Percentiles rank a stretch among this genome's conserved stretches.
These are phyloP conservation scores for Boletales sp. DNA, from an alignment of 768 basidiomycete species.

Conservation along the genomic window DNA sequence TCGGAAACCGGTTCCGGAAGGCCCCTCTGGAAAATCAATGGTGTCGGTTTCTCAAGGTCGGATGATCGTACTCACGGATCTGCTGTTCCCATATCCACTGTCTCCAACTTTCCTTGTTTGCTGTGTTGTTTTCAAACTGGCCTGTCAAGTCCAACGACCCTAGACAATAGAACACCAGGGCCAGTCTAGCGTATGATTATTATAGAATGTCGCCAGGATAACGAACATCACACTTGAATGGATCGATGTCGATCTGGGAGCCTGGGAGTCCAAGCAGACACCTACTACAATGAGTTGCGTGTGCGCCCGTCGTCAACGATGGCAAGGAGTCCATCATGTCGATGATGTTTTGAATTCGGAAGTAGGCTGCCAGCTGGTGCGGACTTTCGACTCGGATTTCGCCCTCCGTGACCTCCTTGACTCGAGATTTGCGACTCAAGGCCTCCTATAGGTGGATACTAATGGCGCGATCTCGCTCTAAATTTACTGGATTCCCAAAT, in stretches of 20 bases:
- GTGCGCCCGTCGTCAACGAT: slow-evolving; percentile 44
- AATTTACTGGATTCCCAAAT: too few species aligned
- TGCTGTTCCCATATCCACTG: slow-evolving; percentile 93
- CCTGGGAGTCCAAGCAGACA: slow-evolving; percentile 70
- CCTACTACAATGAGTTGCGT: slow-evolving; percentile 62
- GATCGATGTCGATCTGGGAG: slow-evolving; percentile 66
- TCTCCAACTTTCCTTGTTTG: slow-evolving; percentile 61
- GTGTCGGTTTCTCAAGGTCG: background rate
- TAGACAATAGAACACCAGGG: slow-evolving; percentile 85
- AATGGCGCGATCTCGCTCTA: too few species aligned
- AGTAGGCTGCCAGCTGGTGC: too few species aligned
- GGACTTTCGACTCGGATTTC: too few species aligned
- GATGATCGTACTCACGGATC: slow-evolving; percentile 40
- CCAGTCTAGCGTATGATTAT: slow-evolving; percentile 51
- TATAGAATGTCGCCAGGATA: slow-evolving; percentile 11
- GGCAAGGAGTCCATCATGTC: slow-evolving; percentile 15
- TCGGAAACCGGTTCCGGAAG: slow-evolving; percentile 64
- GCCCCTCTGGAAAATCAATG: slow-evolving; percentile 40
- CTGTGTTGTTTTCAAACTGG: slow-evolving; percentile 33
- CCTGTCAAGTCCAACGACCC: slow-evolving; percentile 79
- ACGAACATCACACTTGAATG: slow-evolving; percentile 53
- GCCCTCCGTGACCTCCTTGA: too few species aligned
- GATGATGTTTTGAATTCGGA: too few species aligned
- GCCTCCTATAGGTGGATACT: too few species aligned
- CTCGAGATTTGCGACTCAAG: too few species aligned